These are phyloP conservation scores for Paracoccidioides brasiliensis DNA, from an alignment of 2,329 filamentous ascomycete species.

Conservation along the genomic window DNA sequence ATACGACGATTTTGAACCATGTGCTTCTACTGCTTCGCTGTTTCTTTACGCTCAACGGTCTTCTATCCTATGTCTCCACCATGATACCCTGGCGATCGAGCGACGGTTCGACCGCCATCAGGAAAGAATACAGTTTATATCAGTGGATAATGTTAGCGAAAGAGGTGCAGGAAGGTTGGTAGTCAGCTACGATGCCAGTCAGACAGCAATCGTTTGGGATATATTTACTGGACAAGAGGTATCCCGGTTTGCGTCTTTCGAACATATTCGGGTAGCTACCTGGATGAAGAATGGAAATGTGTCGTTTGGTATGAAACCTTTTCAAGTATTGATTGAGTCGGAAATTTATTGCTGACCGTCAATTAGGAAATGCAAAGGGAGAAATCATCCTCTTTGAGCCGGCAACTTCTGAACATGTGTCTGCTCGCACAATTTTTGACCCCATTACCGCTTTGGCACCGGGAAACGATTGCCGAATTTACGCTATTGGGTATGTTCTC, in stretches of 20 bases:
- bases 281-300: conserved; percentile 98
- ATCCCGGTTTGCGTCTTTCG: conserved; percentile 83
- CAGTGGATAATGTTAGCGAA: conserved; percentile 85
- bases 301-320: conserved; percentile 57
- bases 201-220: conserved; percentile 95
- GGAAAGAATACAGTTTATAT: conserved; percentile 70
- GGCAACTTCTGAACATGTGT: conserved; percentile 81
- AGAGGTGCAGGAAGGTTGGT: conserved; percentile 70
- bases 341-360: conserved; percentile 10
- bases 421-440: conserved; percentile 82
- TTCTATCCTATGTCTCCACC: conserved; percentile 73
- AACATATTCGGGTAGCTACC: conserved; percentile 66
- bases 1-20: conserved; percentile 59
- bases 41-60: conserved; percentile 79
- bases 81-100: conserved; percentile 84
- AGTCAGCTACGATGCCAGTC: conserved; percentile 82
- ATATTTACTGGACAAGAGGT: conserved; percentile 82
- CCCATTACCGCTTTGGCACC: conserved; percentile 89
- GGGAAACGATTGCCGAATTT: conserved; percentile 77
- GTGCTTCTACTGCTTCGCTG: conserved; percentile 79
- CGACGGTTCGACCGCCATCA: conserved; percentile 71
- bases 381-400: conserved; percentile 93
- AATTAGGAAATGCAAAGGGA: conserved; percentile 74
- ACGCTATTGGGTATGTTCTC: conserved; percentile 50
- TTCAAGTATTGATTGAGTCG: conserved; percentile 7